A percentile compares a stretch with the other conserved stretches of the same genome.
Conservation (phyloP, 257 asterid genomes). For the Anisodus acutangulus region DNA sequence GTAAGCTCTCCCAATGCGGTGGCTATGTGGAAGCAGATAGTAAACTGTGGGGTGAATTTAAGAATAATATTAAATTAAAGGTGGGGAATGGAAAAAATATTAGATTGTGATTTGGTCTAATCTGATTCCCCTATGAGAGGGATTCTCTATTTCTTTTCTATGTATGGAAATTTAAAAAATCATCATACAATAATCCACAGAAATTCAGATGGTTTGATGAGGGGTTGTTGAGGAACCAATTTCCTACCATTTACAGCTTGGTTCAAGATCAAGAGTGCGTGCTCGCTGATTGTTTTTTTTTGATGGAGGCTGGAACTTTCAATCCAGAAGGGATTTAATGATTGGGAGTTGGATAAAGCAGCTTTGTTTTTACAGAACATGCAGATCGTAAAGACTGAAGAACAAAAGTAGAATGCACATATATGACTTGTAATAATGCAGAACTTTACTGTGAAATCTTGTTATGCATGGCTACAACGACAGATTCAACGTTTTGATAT, state of each 20-base stretch:
- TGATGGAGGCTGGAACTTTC: not conserved
- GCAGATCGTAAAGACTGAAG: not conserved
- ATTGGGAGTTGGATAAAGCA: not conserved
- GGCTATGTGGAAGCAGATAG: not conserved
- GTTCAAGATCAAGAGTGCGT: not conserved
- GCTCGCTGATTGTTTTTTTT: not conserved
- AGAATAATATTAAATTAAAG: not conserved
- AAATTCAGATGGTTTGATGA: not conserved
- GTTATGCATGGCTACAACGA: not conserved
- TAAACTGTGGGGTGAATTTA: not conserved
- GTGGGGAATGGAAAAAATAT: not conserved
- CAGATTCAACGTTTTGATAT: not conserved
- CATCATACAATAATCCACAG: too few relatives aligned
- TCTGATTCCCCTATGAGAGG: too few relatives aligned
- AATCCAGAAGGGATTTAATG: not conserved
- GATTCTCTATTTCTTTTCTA: too few relatives aligned
- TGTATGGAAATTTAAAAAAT: too few relatives aligned
- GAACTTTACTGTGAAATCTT: not conserved
- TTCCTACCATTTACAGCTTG: not conserved
- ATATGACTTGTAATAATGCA: not conserved
- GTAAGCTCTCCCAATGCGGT: not conserved
- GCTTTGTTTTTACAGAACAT: not conserved
- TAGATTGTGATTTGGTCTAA: not conserved
- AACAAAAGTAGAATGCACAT: not conserved
- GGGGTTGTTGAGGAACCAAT: not conserved